Evolutionary conservation across 2,329 filamentous ascomycete species (phyloP), one percentile per base, ranked within the genome.

Genomic region (Cercospora citrullina): DNA sequence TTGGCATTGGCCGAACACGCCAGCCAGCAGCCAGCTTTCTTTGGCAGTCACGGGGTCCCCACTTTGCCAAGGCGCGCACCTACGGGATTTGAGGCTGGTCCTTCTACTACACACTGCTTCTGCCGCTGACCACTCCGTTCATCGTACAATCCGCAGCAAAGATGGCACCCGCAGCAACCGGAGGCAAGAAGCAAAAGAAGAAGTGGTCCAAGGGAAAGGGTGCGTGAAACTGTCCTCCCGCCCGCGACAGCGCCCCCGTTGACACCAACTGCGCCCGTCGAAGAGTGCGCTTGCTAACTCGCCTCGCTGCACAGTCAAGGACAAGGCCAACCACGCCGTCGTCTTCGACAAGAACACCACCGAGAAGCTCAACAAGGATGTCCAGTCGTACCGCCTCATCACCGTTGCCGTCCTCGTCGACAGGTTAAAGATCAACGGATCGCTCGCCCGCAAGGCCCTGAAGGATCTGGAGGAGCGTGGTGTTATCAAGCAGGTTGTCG

Each of bases 311-410:
- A 87, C 84, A 93, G 95, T 99, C 88, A 99, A 99, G 95, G 95
- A 99, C 90, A 99, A 99, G 94, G 94, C 95, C 86, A 91, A 98
- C 85, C 95, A 99, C 90, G 92, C 92, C 84, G 95, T 99, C 85
- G 88, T 98, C 82, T 93, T 99, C 86, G 95, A 99, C 89, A 99
- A 99, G 90, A 82, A 87, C 85, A 97, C 91, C 81, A 91, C 91
- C 77, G 95, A 99, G 86, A 97, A 96, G 89, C 93, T 99, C 84
- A 91, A 97, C 89, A 99, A 99, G 89, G 95, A 99, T 89, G 96
- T 99, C 80, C 95, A 98, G 86, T 97, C 95, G 75, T 99, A 98
- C 91, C 93, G 95, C 82, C 93, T 99, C 84, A 93, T 99, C 86
- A 98, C 95, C 82, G 91, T 98, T 80, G 94, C 95, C 80, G 94